phyloP scores from a whole-genome alignment of 805 yeast genomes.

The Saccharomycopsis sp. region DNA sequence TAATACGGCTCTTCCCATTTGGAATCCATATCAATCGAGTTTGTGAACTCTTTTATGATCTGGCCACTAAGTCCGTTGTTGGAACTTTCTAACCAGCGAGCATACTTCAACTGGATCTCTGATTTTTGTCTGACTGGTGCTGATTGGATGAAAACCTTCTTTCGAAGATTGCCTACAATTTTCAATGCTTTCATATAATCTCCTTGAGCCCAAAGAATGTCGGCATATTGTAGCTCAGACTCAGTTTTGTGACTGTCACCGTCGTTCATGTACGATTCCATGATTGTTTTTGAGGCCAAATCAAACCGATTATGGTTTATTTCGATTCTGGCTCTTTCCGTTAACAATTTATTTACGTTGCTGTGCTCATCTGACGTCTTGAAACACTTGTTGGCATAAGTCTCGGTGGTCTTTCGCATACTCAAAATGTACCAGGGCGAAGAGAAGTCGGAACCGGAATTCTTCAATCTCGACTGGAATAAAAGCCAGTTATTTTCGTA shows the following conservation, averaged over 20 bases:
- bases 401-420: conserved; percentile 45
- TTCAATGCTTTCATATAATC: conserved; percentile 81
- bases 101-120: conserved; percentile 63
- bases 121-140: conserved; percentile 17
- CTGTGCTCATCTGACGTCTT: conserved; percentile 57
- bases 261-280: conserved; percentile 41
- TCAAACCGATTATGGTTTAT: conserved; percentile 64
- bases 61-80: conserved; percentile 74
- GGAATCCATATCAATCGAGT: conserved; percentile 47
- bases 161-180: conserved; percentile 40
- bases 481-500: conserved; percentile 2
- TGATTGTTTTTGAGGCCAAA: conserved; percentile 60
- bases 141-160: conserved; percentile 14
- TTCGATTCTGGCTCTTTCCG: conserved; percentile 57
- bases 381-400: conserved; percentile 36
- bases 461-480: conserved; percentile 25
- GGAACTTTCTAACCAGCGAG: conserved; percentile 83
- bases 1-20: conserved; percentile 77
- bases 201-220: conserved; percentile 83
- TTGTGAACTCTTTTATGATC: conserved; percentile 61
- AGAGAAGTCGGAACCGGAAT: conserved; percentile 47
- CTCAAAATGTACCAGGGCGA: conserved; percentile 55
- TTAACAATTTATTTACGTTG: conserved; percentile 43
- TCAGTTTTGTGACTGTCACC: conserved; percentile 29
- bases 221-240: conserved; percentile 71